Evolutionary conservation across 768 basidiomycete genomes (phyloP), one percentile per base, ranked within the genome.

Genomic region (Leccinum olivaceopallidum): DNA sequence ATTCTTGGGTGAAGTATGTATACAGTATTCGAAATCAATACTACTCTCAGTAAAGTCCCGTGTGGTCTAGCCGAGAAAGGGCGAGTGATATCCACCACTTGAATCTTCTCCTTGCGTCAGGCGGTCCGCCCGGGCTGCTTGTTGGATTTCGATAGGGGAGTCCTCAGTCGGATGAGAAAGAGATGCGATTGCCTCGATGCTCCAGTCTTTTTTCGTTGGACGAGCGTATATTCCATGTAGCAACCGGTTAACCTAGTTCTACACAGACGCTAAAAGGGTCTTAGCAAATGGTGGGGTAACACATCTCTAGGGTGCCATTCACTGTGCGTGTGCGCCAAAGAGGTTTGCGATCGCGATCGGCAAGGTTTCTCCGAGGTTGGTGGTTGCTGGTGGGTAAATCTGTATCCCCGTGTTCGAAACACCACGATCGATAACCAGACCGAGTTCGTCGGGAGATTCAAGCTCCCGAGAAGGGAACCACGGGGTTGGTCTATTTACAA

Each of bases 1-100:
- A 20, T 67, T 50, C 37, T 65, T 62, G 55, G 18, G 18, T 12
- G 30, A 26, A 18, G 20, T 59, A 59, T 64, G 51, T 63, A 53
- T 53, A 32, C 44, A 12, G 5, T 47, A 47, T 36, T 53, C 9
- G n/a, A 62, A 42, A 58, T 47, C 44, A 47, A 47, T 42, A 30
- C 28, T 58, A n/a, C 8, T 20, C 12, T 14, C 24, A 24, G 13
- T 56, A 14, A 48, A 14, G 8, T 16, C 1, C 18, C 0, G 4
- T 18, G 39, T 16, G 7, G 18, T 36, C 36, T 8, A 42, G 18
- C 39, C 2, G 16, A 44, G 34, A 34, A 34, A 13, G 34, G 12
- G 34, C 34, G 34, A 13, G 13, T 48, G 22, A 24, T 48, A 44
- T n/a, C 22, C 2, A 14, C 6, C 13, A 22, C 22, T 24, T 48